Evolutionary conservation across 2,329 filamentous ascomycete genomes (phyloP).

Genomic region (Nigrospora oryzae): DNA sequence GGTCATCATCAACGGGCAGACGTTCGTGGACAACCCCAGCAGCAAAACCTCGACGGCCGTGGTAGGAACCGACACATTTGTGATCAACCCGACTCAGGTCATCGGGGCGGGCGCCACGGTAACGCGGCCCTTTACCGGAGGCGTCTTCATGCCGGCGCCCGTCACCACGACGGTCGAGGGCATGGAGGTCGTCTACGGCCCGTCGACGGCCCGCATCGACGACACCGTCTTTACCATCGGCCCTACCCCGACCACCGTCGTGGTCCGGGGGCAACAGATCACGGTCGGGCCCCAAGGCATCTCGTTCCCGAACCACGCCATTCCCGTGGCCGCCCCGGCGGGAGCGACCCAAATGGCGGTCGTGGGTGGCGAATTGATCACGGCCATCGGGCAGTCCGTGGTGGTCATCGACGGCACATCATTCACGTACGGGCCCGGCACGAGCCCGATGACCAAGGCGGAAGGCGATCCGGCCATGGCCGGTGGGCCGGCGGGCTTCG

Average conservation of each 20-base stretch:
- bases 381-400: conserved; percentile 29
- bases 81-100: conserved; percentile 37
- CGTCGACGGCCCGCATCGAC: conserved; percentile 30
- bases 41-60: conserved; percentile 31
- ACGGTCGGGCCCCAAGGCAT: conserved; percentile 21
- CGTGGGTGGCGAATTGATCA: conserved; percentile 38
- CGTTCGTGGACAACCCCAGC: conserved; percentile 28
- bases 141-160: conserved; percentile 21
- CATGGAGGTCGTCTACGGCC: conserved; percentile 31
- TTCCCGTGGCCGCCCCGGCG: conserved; percentile 24
- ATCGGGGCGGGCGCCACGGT: conserved; percentile 35
- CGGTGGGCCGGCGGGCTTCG: background rate
- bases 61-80: conserved; percentile 32
- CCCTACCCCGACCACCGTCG: conserved; percentile 24
- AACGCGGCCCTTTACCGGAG: conserved; percentile 27
- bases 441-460: conserved; percentile 18
- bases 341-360: conserved; percentile 34
- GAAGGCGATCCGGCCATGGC: background rate
- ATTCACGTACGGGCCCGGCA: conserved; percentile 33
- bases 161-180: conserved; percentile 29
- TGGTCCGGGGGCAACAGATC: conserved; percentile 15
- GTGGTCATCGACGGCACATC: conserved; percentile 33
- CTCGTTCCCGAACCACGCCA: conserved; percentile 24
- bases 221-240: conserved; percentile 33
- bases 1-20: conserved; percentile 39